Conservation (phyloP, 129 eudicot genomes). For the Flaveria trinervia region DNA sequence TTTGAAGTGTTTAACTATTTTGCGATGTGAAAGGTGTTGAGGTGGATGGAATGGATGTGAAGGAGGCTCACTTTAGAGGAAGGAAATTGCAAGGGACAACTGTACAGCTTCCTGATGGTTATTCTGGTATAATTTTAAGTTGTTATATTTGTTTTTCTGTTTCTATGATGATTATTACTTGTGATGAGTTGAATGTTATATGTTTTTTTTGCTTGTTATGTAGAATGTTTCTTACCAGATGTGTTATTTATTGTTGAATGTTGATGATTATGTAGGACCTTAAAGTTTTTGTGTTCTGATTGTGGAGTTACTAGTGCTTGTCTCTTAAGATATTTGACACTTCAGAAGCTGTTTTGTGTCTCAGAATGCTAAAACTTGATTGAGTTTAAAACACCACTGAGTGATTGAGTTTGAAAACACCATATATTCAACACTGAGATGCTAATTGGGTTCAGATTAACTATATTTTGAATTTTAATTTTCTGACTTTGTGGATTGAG, state of each 20-base stretch:
- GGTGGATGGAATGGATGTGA: slow-evolving; percentile 71
- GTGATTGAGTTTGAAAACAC: not conserved
- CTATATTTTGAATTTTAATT: not conserved
- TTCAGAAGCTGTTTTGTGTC: slow-evolving; percentile 8
- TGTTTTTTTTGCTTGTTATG: not conserved
- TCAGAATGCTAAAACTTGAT: not conserved
- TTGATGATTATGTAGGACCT: too few relatives aligned
- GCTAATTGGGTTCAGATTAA: not conserved
- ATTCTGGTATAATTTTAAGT: slow-evolving; percentile 48
- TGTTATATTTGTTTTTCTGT: not conserved
- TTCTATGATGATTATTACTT: not conserved
- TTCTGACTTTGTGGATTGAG: not conserved
- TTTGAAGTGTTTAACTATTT: not conserved
- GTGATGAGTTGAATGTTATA: not conserved
- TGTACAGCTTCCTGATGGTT: slow-evolving; percentile 66
- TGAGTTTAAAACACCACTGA: too few relatives aligned
- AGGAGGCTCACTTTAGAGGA: slow-evolving; percentile 94
- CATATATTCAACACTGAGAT: not conserved
- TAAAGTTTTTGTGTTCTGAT: not conserved
- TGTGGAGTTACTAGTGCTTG: not conserved
- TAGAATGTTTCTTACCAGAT: not conserved
- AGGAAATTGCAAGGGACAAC: slow-evolving; percentile 87
- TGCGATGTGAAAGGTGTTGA: slow-evolving; percentile 46
- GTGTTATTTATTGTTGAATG: not conserved
- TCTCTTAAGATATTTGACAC: not conserved